Conservation (phyloP, 2,329 filamentous ascomycete genomes). For the Trichophyton simii region DNA sequence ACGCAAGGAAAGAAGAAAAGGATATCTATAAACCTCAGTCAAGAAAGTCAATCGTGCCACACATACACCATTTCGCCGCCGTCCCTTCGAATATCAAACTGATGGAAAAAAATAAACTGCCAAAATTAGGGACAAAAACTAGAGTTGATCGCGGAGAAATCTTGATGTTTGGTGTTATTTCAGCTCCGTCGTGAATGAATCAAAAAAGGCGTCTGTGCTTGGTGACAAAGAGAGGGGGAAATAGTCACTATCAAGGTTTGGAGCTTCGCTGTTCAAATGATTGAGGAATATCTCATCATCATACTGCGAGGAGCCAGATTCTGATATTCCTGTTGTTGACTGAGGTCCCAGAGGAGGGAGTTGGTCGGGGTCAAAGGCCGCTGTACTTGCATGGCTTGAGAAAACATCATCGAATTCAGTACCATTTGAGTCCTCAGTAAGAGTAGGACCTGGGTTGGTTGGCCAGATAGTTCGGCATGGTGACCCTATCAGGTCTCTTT, state of each 20-base stretch:
- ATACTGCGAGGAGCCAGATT: slow-evolving; percentile 25
- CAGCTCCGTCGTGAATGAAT: slow-evolving; percentile 8
- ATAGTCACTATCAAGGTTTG: slow-evolving; percentile 7
- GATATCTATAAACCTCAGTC: slow-evolving; percentile 2
- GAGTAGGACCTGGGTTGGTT: slow-evolving; percentile 25
- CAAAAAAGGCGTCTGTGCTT: slow-evolving; percentile 11
- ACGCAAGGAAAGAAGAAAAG: not conserved
- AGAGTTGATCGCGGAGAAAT: not conserved
- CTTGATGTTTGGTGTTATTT: not conserved
- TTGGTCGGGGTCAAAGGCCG: slow-evolving; percentile 20
- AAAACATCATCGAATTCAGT: slow-evolving; percentile 31
- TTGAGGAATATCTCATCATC: slow-evolving; percentile 24
- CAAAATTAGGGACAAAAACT: not conserved
- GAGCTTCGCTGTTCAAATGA: slow-evolving; percentile 15
- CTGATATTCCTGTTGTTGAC: slow-evolving; percentile 24
- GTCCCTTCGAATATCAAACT: not conserved
- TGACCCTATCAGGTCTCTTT: slow-evolving; percentile 8
- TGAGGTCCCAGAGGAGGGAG: slow-evolving; percentile 21
- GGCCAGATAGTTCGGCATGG: slow-evolving; percentile 25
- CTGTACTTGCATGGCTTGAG: slow-evolving; percentile 23
- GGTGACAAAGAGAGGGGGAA: slow-evolving; percentile 10
- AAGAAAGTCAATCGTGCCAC: not conserved
- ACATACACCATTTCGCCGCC: slow-evolving; percentile 3
- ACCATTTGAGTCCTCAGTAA: slow-evolving; percentile 23
- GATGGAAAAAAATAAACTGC: not conserved